Evolutionary conservation across 352 stramenopile genomes (phyloP).

Genomic region (Phytophthora cryptogea): DNA sequence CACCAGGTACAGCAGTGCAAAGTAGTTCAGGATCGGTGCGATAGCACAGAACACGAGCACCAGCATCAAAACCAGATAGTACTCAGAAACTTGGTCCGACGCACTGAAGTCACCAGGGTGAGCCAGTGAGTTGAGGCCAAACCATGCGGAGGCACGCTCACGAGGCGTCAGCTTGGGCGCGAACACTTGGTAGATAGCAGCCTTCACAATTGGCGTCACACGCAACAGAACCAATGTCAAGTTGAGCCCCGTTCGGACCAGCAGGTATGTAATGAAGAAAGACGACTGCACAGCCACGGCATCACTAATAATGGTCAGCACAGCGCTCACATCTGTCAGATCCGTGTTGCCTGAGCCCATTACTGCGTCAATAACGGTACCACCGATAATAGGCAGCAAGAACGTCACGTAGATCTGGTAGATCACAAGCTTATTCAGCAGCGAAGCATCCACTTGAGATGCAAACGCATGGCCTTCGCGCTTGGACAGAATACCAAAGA

Average conservation of each 20-base stretch:
- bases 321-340: constrained; percentile 43
- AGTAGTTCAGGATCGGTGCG: constrained; percentile 82
- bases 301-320: constrained; percentile 63
- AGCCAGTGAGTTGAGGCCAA: constrained; percentile 64
- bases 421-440: constrained; percentile 82
- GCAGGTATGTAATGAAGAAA: constrained; percentile 82
- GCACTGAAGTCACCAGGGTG: constrained; percentile 63
- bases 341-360: constrained; percentile 56
- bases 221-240: constrained; percentile 72
- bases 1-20: constrained; percentile 69
- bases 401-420: constrained; percentile 87
- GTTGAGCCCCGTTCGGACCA: constrained; percentile 77
- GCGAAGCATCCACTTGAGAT: constrained; percentile 63
- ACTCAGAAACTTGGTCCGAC: constrained; percentile 66
- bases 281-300: constrained; percentile 76
- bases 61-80: constrained; percentile 77
- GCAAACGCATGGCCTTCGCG: constrained; percentile 77
- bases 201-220: constrained; percentile 75
- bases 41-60: constrained; percentile 78
- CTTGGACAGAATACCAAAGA: constrained; percentile 82
- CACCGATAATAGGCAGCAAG: constrained; percentile 82
- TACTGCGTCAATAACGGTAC: constrained; percentile 75
- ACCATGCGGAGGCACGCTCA: constrained; percentile 67
- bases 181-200: constrained; percentile 73
- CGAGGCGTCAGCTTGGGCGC: constrained; percentile 83